Evolutionary conservation across 2,329 filamentous ascomycete species (phyloP), one percentile per base, ranked within the genome.

Genomic region (Colletotrichum kahawae): DNA sequence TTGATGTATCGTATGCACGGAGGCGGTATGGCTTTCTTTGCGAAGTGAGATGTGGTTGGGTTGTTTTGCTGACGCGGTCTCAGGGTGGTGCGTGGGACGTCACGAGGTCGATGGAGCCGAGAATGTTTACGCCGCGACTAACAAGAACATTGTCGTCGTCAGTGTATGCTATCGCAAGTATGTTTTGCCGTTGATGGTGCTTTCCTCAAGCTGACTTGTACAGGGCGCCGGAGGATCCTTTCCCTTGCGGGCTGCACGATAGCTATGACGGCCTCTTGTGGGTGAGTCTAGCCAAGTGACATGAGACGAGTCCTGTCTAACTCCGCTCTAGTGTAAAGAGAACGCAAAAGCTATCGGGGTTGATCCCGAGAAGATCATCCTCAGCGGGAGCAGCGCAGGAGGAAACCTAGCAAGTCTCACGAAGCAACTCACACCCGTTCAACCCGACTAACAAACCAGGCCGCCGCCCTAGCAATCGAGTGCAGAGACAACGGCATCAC

Each of bases 221-320:
- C 43, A 85, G 83, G 78, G 84, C 84, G 13, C 84, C 84, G 2
- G 83, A 86, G 71, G 79, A 81, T 67, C 78, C 78, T 7, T 86
- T 83, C 70, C 84, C 85, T 2, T 80, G 78, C 8, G 79, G 82
- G 7, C 60, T 82, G 4, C 77, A 85, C 27, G 85, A 86, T 78
- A 80, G 81, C 74, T 83, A 82, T 43, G 84, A 86, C 65, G 82
- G 79, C 0, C 72, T 85, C n/a, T 77, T 82, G 79, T 86, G 84
- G 84, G 83, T 83, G 78, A 14, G 77, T 59, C 21, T 5, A 1
- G 2, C 27, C 2, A 7, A 29, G 27, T 48, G 43, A 48, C n/a
- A 48, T 12, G 43, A 12, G 6, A n/a, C 43, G 4, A 24, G 38
- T 16, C 24, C 8, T 3, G 10, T 48, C n/a, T 27, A 29, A 36